Evolutionary conservation across 768 basidiomycete genomes (phyloP), one percentile per base, ranked within the genome.

Genomic region (Mycena crocata): DNA sequence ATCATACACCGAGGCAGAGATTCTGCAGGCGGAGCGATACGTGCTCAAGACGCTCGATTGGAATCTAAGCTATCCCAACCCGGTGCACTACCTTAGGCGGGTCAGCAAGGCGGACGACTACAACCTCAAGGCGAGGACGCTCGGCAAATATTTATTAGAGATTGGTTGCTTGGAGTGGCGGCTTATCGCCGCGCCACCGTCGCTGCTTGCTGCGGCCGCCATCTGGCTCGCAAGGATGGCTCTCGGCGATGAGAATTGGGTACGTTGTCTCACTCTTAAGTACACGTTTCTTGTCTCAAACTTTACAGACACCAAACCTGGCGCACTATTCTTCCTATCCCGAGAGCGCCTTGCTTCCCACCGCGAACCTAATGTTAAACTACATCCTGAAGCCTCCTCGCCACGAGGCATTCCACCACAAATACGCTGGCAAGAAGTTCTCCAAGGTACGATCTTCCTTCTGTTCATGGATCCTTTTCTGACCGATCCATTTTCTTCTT

Each of bases 21-120:
- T 88, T 66, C 77, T 86, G 28, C 83, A 85, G 71, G 86, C 87
- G 0, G 97, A 99, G 81, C 88, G 93, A 62, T 99, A 98, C 75
- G 89, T 99, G 49, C 83, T 99, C 67, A 93, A 95, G 81, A 95
- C 95, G 17, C 83, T 99, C 48, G 92, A 95, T 64, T 99, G 94
- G 90, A 94, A 98, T 77, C 73, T 99, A 71, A 90, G 90, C 72
- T 97, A 92, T 75, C 95, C 97, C 28, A 97, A 95, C 76, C 96
- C 97, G 2, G 93, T 99, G 73, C 93, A 96, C 76, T 98, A 93
- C 82, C 85, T 99, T 54, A 84, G 97, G 40, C 86, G 97, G 15
- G 88, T 95, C 50, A 96, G 94, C 83, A 99, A 99, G 81, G 98
- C 98, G 2, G 98, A 99, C 72, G 92, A 94, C 62, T 98, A 97